Evolutionary conservation across 805 yeast genomes (phyloP).

Genomic region (Kazachstania taianensis): DNA sequence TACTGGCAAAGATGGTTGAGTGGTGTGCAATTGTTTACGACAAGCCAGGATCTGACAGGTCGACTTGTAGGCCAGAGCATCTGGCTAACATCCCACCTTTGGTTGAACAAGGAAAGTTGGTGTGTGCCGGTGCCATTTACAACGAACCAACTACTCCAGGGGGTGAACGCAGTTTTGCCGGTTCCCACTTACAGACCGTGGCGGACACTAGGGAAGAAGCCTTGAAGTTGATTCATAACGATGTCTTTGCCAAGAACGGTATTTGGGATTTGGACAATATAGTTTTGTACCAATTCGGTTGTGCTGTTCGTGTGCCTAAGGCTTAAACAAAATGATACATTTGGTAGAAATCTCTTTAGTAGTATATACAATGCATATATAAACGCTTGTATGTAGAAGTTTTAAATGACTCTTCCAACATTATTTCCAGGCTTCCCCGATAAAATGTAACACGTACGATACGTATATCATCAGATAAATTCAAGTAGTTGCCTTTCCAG

Average conservation of each 20-base stretch:
- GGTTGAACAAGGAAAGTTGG: slow-evolving; percentile 36
- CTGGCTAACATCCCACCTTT: slow-evolving; percentile 36
- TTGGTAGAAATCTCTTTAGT: too few relatives aligned
- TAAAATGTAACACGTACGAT: too few relatives aligned
- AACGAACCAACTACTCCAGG: slow-evolving; percentile 35
- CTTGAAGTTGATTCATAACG: slow-evolving; percentile 50
- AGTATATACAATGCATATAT: neutral
- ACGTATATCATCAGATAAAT: too few relatives aligned
- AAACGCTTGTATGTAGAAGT: too few relatives aligned
- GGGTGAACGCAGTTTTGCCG: slow-evolving; percentile 45
- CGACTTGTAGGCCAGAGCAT: slow-evolving; percentile 43
- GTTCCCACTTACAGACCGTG: slow-evolving; percentile 51
- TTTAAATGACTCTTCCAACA: too few relatives aligned
- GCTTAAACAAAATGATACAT: slow-evolving; percentile 13
- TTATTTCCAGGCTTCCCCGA: too few relatives aligned
- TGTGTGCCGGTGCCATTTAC: slow-evolving; percentile 44
- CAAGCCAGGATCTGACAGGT: slow-evolving; percentile 53
- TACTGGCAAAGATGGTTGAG: slow-evolving; percentile 44
- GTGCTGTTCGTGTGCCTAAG: slow-evolving; percentile 37
- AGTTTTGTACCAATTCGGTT: slow-evolving; percentile 44
- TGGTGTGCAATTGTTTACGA: slow-evolving; percentile 65
- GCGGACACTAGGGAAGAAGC: slow-evolving; percentile 62
- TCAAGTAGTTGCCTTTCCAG: too few relatives aligned
- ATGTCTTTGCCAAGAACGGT: slow-evolving; percentile 52
- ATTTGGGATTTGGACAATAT: slow-evolving; percentile 68